Base-by-base conservation (phyloP, 2,329 filamentous ascomycete genomes). In the Arthrobotrys musiformis region DNA sequence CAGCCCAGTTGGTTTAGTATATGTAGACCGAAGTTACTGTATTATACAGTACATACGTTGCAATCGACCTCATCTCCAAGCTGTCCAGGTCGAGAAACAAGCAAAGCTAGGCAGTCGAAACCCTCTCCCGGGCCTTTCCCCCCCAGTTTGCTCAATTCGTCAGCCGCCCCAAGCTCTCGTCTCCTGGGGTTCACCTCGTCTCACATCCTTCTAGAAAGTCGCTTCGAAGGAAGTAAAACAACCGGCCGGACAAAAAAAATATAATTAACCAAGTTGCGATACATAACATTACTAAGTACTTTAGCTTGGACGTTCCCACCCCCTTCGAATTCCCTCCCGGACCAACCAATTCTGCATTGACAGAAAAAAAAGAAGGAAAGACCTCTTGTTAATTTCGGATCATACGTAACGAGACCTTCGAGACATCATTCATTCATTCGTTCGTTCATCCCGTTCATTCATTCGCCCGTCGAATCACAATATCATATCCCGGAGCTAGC, bases 181-280 rank as follows among this genome's bases (percentile, higher is more conserved):
- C 72, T 76, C 72, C 72, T 67, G 58, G 72, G 72, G 72, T 76
- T 76, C 72, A 76, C 72, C 72, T 76, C 72, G 72, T 76, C 72
- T 70, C 72, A 76, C 19, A 76, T 76, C 72, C 72, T 76, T 76
- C 72, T 76, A 76, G 72, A 76, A 76, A 76, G 72, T 76, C 72
- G 72, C 72, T 76, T 76, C 72, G 72, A 76, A 70, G 64, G 19
- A 76, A 64, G 72, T 76, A 70, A 76, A 76, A 76, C 72, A 75
- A 24, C 46, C 64, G 19, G 63, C 28, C 58, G 42, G 58, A 52
- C 24, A 54, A 58, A 69, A 70, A 48, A 69, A 76, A 76, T 64
- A 64, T 42, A 76, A 70, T 64, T 66, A 61, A 46, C 17, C 42
- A 46, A 7, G 42, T 40, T 40, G 37, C 37, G 15, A n/a, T 17